Conservation (phyloP, 805 yeast species). For the Yamadazyma phyllophila region DNA sequence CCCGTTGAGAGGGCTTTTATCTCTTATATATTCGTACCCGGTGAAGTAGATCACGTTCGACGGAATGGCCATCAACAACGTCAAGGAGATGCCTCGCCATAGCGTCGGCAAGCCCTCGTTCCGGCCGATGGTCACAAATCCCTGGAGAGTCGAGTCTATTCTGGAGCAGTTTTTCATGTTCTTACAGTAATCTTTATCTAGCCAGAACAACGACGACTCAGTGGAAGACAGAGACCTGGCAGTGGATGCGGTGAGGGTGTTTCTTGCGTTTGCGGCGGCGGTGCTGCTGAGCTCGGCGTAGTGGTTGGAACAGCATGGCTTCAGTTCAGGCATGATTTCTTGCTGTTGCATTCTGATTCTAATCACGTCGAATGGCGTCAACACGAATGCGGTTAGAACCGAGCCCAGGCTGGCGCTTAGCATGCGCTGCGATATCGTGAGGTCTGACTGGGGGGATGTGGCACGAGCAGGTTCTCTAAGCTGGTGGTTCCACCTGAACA, state of each 20-base stretch:
- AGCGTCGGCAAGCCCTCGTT: slow-evolving; percentile 75
- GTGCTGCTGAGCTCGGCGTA: slow-evolving; percentile 7
- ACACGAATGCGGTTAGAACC: slow-evolving; percentile 64
- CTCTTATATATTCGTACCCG: slow-evolving; percentile 86
- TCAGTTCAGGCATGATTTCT: slow-evolving; percentile 45
- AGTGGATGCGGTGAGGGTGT: too few species aligned
- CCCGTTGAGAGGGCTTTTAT: slow-evolving; percentile 24
- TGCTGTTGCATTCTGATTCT: slow-evolving; percentile 78
- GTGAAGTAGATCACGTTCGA: slow-evolving; percentile 91
- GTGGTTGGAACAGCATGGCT: slow-evolving; percentile 25
- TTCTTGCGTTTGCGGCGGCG: slow-evolving; percentile 25
- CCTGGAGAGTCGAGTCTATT: slow-evolving; percentile 72
- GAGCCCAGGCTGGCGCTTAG: slow-evolving; percentile 78
- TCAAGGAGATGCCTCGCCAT: slow-evolving; percentile 86
- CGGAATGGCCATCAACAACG: slow-evolving; percentile 86
- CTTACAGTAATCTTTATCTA: slow-evolving; percentile 31
- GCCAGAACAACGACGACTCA: slow-evolving; percentile 22
- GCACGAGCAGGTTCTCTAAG: slow-evolving; percentile 23
- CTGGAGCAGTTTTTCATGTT: slow-evolving; percentile 40
- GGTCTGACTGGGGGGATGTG: not conserved
- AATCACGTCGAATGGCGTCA: slow-evolving; percentile 82
- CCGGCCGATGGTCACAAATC: slow-evolving; percentile 60
- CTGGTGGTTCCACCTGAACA: slow-evolving; percentile 10
- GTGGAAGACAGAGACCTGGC: too few species aligned
- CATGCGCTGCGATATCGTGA: slow-evolving; percentile 55